phyloP scores from a whole-genome alignment of 257 asterid genomes.

The Nicotiana knightiana region DNA sequence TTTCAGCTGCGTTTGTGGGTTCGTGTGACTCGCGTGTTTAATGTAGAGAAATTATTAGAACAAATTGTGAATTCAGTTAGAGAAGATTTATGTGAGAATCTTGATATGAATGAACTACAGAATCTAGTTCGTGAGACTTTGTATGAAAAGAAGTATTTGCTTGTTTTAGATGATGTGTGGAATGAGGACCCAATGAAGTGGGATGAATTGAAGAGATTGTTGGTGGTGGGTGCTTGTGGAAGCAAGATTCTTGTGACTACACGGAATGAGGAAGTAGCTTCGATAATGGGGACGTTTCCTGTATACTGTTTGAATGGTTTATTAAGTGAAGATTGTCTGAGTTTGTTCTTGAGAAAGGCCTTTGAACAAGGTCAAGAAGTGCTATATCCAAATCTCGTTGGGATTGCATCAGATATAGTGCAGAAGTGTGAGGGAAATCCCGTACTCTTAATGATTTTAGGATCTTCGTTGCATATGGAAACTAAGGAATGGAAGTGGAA shows the following conservation, averaged over 20 bases:
- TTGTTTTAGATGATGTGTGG: constrained; percentile 35
- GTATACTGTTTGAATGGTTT: background rate
- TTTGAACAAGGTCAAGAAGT: background rate
- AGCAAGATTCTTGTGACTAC: constrained; percentile 19
- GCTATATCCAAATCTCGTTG: background rate
- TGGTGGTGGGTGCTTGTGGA: constrained; percentile 19
- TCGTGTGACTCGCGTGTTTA: constrained; percentile 18
- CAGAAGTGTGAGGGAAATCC: constrained; percentile 7
- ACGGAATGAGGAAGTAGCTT: constrained; percentile 14
- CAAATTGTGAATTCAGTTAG: constrained; percentile 13
- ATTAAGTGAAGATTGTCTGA: constrained; percentile 4
- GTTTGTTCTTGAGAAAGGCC: background rate
- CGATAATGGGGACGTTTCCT: constrained; percentile 15
- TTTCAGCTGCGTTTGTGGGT: constrained; percentile 28
- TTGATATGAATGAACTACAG: constrained; percentile 16
- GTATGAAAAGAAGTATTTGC: constrained; percentile 17
- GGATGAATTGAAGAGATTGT: constrained; percentile 18
- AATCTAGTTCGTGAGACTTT: constrained; percentile 13
- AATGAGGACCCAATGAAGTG: constrained; percentile 16
- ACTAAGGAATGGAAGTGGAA: background rate
- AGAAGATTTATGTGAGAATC: background rate
- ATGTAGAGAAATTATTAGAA: constrained; percentile 13
- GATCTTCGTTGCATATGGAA: background rate
- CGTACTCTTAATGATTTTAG: background rate
- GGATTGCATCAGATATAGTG: background rate